phyloP scores from a whole-genome alignment of 768 basidiomycete genomes.

The Lentinula lateritia region DNA sequence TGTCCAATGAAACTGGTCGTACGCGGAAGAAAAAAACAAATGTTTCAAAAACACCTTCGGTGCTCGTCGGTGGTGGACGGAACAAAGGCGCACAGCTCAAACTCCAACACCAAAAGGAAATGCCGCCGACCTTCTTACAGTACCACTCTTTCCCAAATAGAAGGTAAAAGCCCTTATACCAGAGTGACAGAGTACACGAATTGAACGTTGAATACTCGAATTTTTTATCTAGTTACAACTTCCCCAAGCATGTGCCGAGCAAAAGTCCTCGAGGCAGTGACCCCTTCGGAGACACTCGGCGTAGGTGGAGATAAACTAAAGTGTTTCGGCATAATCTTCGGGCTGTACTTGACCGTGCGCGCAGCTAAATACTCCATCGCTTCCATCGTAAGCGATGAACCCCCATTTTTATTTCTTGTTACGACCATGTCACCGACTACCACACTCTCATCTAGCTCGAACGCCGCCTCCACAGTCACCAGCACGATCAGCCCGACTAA shows the following conservation, averaged over 20 bases:
- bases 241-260: not conserved
- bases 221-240: too few relatives aligned
- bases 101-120: too few relatives aligned
- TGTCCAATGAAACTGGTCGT: too few relatives aligned
- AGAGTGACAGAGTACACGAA: too few relatives aligned
- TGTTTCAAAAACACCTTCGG: not conserved
- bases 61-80: not conserved
- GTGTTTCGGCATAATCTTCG: not conserved
- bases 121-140: too few relatives aligned
- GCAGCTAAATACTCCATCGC: not conserved
- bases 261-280: not conserved
- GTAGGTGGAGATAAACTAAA: not conserved
- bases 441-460: not conserved
- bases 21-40: too few relatives aligned
- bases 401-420: not conserved
- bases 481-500: not conserved
- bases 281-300: not conserved
- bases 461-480: not conserved
- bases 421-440: not conserved
- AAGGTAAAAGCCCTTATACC: too few relatives aligned
- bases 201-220: too few relatives aligned
- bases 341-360: not conserved
- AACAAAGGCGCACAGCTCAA: not conserved
- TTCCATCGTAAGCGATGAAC: not conserved
- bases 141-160: too few relatives aligned